Evolutionary conservation across 495 filamentous ascomycete genomes (phyloP), one percentile per base, ranked within the genome.

Genomic region (Lichina pygmaea): DNA sequence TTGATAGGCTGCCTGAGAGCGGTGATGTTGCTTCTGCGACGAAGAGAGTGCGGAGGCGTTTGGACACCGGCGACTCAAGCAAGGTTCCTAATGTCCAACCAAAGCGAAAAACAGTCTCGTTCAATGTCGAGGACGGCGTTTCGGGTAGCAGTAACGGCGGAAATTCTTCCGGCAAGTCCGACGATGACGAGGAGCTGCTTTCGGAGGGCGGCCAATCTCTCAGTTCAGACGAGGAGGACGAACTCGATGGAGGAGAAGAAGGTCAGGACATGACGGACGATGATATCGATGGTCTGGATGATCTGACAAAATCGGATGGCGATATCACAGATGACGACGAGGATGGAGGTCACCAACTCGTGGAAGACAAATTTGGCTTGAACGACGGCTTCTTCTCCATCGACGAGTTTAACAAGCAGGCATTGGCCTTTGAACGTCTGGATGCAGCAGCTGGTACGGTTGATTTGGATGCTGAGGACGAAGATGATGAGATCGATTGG

Each of bases 341-440:
- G 17, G 54, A 53, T 2, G 48, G 44, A 13, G 50, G 39, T 3
- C 48, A 46, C 6, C 50, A 46, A n/a, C 36, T 48, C 46, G 54
- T 65, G 10, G 59, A 71, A 43, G 77, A 82, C 52, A 61, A 60
- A 12, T 66, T 77, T 49, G 77, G 76, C 11, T 59, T 83, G 16
- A 97, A 97, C 56, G 89, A 97, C 54, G 89, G 84, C 5, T 97
- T 97, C 62, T 97, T 97, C 61, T 93, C 83, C 1, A 92, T 97
- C 49, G 85, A 95, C 49, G 76, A 93, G 44, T 97, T 97, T 68
- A 97, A 97, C 66, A 82, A 76, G 52, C 79, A 91, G 54, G 78
- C 82, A 6, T 80, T 92, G 52, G 71, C 75, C 48, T 68, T 91
- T 33, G 91, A 95, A 57, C 73, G 78, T 51, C 76, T 80, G 57